These are phyloP conservation scores for Euryodendron excelsum DNA, from an alignment of 148 eudicot species.

Conservation along the genomic window DNA sequence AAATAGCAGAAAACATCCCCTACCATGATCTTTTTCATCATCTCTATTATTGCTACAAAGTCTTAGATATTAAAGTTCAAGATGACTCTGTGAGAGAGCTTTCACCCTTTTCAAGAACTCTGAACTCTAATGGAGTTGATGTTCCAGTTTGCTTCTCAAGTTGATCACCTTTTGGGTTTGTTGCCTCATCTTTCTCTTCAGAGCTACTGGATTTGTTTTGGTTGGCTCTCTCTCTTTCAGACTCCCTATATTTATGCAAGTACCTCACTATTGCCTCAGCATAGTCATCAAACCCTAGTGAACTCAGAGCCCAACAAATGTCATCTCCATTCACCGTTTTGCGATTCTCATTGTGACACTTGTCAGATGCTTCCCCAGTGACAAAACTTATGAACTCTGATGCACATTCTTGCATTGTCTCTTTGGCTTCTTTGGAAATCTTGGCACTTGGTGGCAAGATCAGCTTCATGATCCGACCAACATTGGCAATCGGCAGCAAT, in stretches of 20 bases:
- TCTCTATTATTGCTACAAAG: neutral
- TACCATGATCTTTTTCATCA: neutral
- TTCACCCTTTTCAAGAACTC: constrained; percentile 13
- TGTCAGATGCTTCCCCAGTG: constrained; percentile 55
- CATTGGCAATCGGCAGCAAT: constrained; percentile 56
- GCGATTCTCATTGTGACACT: constrained; percentile 65
- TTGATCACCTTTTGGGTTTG: neutral
- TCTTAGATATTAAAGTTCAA: neutral
- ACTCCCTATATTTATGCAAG: constrained; percentile 45
- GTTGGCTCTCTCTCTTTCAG: constrained; percentile 37
- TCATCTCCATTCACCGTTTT: constrained; percentile 63
- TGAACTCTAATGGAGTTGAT: constrained; percentile 12
- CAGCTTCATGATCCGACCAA: constrained; percentile 56
- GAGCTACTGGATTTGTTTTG: constrained; percentile 6
- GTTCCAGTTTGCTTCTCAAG: neutral
- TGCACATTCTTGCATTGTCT: constrained; percentile 58
- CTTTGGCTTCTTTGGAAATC: constrained; percentile 59
- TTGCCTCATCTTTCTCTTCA: constrained; percentile 5
- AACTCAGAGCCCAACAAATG: constrained; percentile 54
- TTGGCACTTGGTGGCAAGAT: constrained; percentile 48
- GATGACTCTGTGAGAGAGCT: no score
- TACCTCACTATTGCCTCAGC: constrained; percentile 40
- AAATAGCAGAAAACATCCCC: neutral
- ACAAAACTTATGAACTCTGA: constrained; percentile 61
- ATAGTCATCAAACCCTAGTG: constrained; percentile 57